Evolutionary conservation across 305 asterid species (phyloP).

Genomic region (Coffea humblotiana): DNA sequence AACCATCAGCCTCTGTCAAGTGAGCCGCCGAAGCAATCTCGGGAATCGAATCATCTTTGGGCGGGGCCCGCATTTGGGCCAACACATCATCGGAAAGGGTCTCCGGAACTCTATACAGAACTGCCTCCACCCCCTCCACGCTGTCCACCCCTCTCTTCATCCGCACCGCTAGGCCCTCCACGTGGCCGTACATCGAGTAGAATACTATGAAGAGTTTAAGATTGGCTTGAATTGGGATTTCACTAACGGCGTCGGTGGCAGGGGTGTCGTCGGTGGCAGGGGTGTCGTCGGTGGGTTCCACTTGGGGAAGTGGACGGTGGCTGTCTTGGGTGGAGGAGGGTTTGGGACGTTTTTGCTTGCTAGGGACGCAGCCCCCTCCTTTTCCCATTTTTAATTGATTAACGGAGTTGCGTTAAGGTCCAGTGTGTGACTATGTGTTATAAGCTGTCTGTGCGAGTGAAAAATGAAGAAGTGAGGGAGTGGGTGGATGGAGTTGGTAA

Average conservation of each 20-base stretch:
- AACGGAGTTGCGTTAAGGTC: background rate
- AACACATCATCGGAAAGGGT: conserved; percentile 54
- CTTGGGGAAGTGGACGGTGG: conserved; percentile 29
- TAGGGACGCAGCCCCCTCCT: conserved; percentile 92
- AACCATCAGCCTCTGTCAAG: conserved; percentile 65
- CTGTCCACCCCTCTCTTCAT: conserved; percentile 67
- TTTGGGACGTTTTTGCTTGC: conserved; percentile 54
- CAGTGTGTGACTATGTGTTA: background rate
- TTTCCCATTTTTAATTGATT: conserved; percentile 53
- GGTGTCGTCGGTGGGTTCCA: conserved; percentile 4
- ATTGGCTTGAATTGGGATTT: conserved; percentile 25
- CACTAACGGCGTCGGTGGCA: background rate
- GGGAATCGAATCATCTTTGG: conserved; percentile 70
- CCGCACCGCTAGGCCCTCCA: conserved; percentile 69
- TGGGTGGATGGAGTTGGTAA: background rate
- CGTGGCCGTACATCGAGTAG: conserved; percentile 96
- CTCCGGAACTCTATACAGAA: conserved; percentile 71
- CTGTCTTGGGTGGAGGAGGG: conserved; percentile 34
- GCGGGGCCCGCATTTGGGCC: conserved; percentile 66
- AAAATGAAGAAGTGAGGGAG: background rate
- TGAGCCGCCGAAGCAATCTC: conserved; percentile 55
- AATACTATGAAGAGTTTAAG: conserved; percentile 63
- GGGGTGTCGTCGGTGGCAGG: conserved; percentile 9
- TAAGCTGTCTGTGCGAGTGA: background rate
- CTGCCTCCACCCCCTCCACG: conserved; percentile 64